Base-by-base conservation (phyloP, 192 early-diverging fungal species). In the Entomortierella beljakovae region DNA sequence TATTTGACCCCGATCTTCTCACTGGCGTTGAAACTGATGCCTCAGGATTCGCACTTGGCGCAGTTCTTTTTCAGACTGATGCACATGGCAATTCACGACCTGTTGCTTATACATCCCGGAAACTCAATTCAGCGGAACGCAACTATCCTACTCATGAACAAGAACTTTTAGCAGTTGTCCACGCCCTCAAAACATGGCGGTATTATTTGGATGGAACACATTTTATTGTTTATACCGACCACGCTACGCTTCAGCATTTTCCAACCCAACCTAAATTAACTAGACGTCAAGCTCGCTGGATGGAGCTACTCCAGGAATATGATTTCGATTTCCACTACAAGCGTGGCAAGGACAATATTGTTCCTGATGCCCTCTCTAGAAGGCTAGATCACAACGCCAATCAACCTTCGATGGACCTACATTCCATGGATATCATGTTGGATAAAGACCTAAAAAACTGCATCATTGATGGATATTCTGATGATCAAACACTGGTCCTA, bases 141-240 rank as follows among this genome's bases (percentile, higher is more conserved):
- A 67, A 69, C 5, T 80, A 80, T 31, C 76, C 68, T 0, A 55
- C 63, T 0, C 82, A 83, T 57, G 69, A 83, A 56, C 61, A 75
- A 48, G 86, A 87, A 52, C 50, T 85, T 0, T 53, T 85, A 0
- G 86, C 82, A 13, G 79, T 87, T 22, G 35, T 83, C n/a, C 64
- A 82, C 32, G 60, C 72, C 2, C 68, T 87, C 33, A 59, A 61
- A 23, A 34, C 61, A 0, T 87, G 81, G 82, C 33, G 73, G 0
- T 63, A 53, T 23, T 82, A 85, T 48, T 57, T 87, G 0, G 35
- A 70, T 63, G 46, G 70, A 0, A 25, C 43, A 25, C 8, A 50
- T 0, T 65, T 87, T 29, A 63, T 46, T 2, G 71, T n/a, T n/a
- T n/a, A n/a, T n/a, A n/a, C n/a, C n/a, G n/a, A n/a, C n/a, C n/a